These are phyloP conservation scores for Sphagnum tenellum DNA, from an alignment of 225 moss, liverwort and hornwort species.

Conservation along the genomic window DNA sequence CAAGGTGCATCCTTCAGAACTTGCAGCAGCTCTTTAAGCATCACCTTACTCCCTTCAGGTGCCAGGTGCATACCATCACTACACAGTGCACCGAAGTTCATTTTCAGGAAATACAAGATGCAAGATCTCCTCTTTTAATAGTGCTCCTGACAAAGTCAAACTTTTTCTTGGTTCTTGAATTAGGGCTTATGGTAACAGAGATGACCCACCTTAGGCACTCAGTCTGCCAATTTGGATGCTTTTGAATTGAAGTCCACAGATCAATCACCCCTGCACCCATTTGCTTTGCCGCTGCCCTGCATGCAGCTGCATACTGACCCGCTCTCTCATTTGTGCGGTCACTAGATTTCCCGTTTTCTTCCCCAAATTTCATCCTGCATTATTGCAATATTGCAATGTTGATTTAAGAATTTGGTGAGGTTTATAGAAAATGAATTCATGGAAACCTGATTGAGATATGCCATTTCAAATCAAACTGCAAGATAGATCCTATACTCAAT, in stretches of 20 bases:
- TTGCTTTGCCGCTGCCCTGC: slow-evolving; percentile 62
- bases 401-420: no score
- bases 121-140: no score
- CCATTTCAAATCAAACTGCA: no score
- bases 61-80: slow-evolving; percentile 93
- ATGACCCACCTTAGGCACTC: slow-evolving; percentile 54
- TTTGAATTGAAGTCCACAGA: slow-evolving; percentile 80
- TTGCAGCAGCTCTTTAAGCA: slow-evolving; percentile 38
- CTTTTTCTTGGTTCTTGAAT: no score
- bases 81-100: slow-evolving; percentile 2
- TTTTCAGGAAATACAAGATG: no score
- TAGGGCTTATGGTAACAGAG: no score
- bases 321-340: slow-evolving; percentile 82
- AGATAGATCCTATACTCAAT: no score
- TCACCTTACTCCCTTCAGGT: slow-evolving; percentile 49
- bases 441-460: no score
- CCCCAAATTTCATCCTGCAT: slow-evolving; percentile 42
- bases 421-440: no score
- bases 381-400: background rate
- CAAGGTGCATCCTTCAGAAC: slow-evolving; percentile 36
- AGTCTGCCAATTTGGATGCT: slow-evolving; percentile 47
- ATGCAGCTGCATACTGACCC: slow-evolving; percentile 72
- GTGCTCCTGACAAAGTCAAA: no score
- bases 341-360: slow-evolving; percentile 34
- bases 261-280: slow-evolving; percentile 56